Conservation (phyloP, 164 flowering plant genomes). For the Umbellularia californica region DNA sequence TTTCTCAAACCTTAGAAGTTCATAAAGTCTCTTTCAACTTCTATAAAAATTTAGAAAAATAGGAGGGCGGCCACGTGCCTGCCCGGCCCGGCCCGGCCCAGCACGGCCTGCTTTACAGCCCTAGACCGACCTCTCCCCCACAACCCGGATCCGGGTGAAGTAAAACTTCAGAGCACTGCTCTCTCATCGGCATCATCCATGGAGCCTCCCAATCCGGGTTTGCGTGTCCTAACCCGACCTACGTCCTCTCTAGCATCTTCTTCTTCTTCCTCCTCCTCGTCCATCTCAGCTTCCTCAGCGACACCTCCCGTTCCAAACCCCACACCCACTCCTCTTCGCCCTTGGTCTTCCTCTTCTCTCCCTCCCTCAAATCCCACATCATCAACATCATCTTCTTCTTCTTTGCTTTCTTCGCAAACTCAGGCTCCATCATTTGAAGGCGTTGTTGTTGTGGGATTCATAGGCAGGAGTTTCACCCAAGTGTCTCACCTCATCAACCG, state of each 20-base stretch:
- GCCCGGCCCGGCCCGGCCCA: no score
- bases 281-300: not conserved
- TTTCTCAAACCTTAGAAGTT: no score
- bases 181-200: not conserved
- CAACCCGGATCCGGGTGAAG: no score
- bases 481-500: constrained; percentile 59
- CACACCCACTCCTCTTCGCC: not conserved
- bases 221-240: constrained; percentile 9
- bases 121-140: no score
- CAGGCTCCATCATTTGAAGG: constrained; percentile 29
- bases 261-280: not conserved
- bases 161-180: not conserved
- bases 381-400: constrained; percentile 21
- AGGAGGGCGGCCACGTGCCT: no score
- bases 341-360: constrained; percentile 3
- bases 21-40: no score
- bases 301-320: not conserved
- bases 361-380: constrained; percentile 1
- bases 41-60: no score
- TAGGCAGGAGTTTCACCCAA: constrained; percentile 44
- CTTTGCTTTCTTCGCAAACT: constrained; percentile 19
- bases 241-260: constrained; percentile 1
- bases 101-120: no score
- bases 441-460: constrained; percentile 77
- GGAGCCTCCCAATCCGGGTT: constrained; percentile 3